Conservation (phyloP, 1,284 basidiomycete species). For the Ganoderma meredithae region DNA sequence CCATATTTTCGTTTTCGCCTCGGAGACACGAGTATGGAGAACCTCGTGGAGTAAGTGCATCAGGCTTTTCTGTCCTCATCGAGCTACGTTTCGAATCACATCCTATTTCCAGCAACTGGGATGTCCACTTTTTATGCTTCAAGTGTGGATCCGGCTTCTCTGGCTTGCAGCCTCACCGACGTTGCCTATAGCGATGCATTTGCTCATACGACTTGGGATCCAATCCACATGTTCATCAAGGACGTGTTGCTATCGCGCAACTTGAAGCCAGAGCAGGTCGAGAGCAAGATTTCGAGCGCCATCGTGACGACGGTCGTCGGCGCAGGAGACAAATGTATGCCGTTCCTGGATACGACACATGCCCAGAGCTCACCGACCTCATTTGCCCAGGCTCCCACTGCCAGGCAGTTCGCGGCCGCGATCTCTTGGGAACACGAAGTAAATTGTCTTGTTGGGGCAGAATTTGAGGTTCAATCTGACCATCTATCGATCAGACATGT, state of each 20-base stretch:
- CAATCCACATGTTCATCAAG: neutral
- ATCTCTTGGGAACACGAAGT: conserved; percentile 36
- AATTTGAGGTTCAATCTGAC: conserved; percentile 4
- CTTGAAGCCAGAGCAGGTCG: conserved; percentile 8
- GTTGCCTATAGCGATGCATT: too few species aligned
- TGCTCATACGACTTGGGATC: neutral
- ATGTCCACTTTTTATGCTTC: neutral
- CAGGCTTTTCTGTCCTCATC: neutral
- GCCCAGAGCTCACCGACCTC: neutral
- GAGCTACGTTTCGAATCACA: neutral
- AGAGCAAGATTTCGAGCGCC: conserved; percentile 1
- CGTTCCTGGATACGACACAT: too few species aligned
- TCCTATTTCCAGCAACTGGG: neutral
- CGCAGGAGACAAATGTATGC: conserved; percentile 18
- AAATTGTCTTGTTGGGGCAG: conserved; percentile 9
- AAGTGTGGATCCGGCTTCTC: neutral
- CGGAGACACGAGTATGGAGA: conserved; percentile 24
- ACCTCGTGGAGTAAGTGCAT: neutral
- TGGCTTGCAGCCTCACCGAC: neutral
- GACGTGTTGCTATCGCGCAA: conserved; percentile 18
- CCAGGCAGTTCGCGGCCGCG: conserved; percentile 21
- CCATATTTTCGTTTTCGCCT: conserved; percentile 17
- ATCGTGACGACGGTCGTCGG: conserved; percentile 18
- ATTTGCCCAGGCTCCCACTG: conserved; percentile 34
- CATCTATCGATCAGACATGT: conserved; percentile 30